These are phyloP conservation scores for Pseudohalonectria lignicola DNA, from an alignment of 2,329 filamentous ascomycete genomes.

Conservation along the genomic window DNA sequence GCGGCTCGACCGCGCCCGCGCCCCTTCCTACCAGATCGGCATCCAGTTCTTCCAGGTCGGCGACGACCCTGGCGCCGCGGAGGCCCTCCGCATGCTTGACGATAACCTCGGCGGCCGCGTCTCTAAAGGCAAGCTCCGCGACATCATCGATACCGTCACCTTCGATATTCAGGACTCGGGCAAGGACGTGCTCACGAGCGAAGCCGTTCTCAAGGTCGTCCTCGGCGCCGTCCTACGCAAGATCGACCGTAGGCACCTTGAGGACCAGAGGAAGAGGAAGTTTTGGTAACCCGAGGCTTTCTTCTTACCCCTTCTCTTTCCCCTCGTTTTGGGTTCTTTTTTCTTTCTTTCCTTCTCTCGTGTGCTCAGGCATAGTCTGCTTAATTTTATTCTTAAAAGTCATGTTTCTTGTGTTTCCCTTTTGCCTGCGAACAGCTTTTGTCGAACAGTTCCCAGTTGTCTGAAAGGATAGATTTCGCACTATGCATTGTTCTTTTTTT, in stretches of 20 bases:
- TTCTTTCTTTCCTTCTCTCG: neutral
- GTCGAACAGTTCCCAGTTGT: too few species aligned
- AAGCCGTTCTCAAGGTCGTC: conserved; percentile 71
- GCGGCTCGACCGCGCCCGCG: conserved; percentile 58
- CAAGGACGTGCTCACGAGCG: conserved; percentile 42
- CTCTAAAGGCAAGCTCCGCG: conserved; percentile 49
- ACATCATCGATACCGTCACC: conserved; percentile 87
- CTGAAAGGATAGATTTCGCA: too few species aligned
- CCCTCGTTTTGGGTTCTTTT: neutral
- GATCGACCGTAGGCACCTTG: conserved; percentile 31
- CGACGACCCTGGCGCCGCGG: conserved; percentile 51
- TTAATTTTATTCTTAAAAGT: neutral
- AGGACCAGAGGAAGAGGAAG: neutral
- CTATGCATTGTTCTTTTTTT: too few species aligned
- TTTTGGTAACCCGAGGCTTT: neutral
- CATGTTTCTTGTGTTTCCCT: neutral
- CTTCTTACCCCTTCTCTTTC: neutral
- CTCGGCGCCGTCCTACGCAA: conserved; percentile 64
- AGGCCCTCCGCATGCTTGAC: conserved; percentile 62
- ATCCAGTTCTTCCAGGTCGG: conserved; percentile 97
- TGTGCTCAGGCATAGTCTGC: neutral
- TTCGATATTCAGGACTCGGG: conserved; percentile 45
- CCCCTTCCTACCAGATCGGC: conserved; percentile 72
- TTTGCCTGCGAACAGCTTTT: too few species aligned
- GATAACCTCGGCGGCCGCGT: conserved; percentile 50